Conservation (phyloP, 1,284 basidiomycete species). For the Cerioporus squamosus region DNA sequence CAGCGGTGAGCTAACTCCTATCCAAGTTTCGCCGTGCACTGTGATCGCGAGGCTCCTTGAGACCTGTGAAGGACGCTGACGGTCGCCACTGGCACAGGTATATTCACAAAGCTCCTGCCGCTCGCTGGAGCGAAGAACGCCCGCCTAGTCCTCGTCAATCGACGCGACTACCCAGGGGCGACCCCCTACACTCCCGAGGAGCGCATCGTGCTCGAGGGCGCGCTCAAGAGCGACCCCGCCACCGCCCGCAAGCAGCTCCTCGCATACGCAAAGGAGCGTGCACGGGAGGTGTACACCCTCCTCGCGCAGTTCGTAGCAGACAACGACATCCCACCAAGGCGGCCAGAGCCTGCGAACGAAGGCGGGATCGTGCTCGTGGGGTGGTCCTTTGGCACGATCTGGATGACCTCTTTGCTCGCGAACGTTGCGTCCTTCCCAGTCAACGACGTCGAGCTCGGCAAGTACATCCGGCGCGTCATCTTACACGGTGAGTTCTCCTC, state of each 20-base stretch:
- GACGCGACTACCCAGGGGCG: constrained; percentile 11
- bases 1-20: constrained; percentile 8
- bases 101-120: constrained; percentile 25
- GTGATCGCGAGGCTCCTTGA: too few relatives aligned
- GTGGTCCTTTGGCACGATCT: constrained; percentile 30
- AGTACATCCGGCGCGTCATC: constrained; percentile 8
- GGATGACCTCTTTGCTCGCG: constrained; percentile 24
- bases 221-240: constrained; percentile 12
- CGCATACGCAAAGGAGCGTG: constrained; percentile 17
- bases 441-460: not conserved
- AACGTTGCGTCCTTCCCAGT: constrained; percentile 17
- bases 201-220: constrained; percentile 20
- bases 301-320: constrained; percentile 28
- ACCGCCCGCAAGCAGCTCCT: constrained; percentile 2
- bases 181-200: constrained; percentile 3
- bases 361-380: constrained; percentile 32
- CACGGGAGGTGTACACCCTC: constrained; percentile 27
- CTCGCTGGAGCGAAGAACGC: constrained; percentile 3
- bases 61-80: too few relatives aligned
- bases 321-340: constrained; percentile 23
- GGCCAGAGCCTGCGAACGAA: not conserved
- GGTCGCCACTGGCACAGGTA: constrained; percentile 18
- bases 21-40: not conserved
- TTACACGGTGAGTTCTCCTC: constrained; percentile 1
- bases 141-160: constrained; percentile 13